A percentile compares a stretch with the other conserved stretches of the same genome.
Conservation (phyloP, 257 asterid species). For the Voacanga thouarsii region DNA sequence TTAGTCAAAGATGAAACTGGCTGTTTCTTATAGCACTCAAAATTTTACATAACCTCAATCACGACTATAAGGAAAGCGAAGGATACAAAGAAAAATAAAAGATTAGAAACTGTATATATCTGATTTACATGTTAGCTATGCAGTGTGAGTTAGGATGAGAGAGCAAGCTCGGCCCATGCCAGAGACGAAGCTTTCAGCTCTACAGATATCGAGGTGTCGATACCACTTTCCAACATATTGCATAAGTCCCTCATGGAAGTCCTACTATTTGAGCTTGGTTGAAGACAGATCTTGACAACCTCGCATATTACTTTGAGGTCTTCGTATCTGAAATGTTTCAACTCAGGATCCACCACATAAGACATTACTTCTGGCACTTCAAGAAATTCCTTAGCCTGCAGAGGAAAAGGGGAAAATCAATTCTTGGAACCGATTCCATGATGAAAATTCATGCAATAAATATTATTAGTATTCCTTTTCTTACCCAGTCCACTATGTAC, state of each 20-base stretch:
- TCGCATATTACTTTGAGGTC: conserved; percentile 74
- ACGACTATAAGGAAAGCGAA: conserved; percentile 5
- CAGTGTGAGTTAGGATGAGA: conserved; percentile 44
- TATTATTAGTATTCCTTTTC: conserved; percentile 2
- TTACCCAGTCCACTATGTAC: conserved; percentile 82
- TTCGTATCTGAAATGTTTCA: conserved; percentile 70
- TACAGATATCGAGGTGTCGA: conserved; percentile 69
- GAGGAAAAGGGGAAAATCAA: background rate
- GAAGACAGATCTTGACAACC: conserved; percentile 59
- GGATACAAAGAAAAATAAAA: conserved; percentile 6
- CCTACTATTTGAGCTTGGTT: conserved; percentile 45
- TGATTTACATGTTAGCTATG: conserved; percentile 41
- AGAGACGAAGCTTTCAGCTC: conserved; percentile 74
- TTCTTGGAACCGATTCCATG: background rate
- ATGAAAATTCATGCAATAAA: background rate
- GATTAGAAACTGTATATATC: conserved; percentile 10
- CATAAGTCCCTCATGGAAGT: conserved; percentile 68
- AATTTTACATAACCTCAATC: conserved; percentile 36
- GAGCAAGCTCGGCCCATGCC: conserved; percentile 96
- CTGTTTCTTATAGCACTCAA: conserved; percentile 22
- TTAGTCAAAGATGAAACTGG: conserved; percentile 17
- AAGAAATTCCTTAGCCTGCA: conserved; percentile 81
- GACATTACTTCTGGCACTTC: conserved; percentile 53
- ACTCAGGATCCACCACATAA: conserved; percentile 67
- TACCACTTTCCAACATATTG: conserved; percentile 56